These are phyloP conservation scores for Grammothele lineata DNA, from an alignment of 768 basidiomycete species.

Conservation along the genomic window DNA sequence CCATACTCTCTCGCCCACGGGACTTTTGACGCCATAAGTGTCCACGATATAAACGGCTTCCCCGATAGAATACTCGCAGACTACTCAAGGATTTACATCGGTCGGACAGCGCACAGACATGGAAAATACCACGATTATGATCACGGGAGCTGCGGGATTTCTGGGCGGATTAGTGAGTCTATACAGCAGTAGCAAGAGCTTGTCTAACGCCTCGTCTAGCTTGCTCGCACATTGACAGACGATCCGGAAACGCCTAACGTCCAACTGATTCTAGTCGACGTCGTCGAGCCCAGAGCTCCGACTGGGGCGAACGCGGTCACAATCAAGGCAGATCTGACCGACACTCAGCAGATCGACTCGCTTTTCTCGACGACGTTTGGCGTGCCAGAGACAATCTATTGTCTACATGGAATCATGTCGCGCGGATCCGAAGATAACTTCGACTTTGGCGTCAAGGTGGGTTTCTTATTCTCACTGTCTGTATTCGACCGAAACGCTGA, in stretches of 20 bases:
- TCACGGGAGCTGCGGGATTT: conserved; percentile 42
- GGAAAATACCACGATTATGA: conserved; percentile 33
- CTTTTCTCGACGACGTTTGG: conserved; percentile 38
- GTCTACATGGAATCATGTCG: conserved; percentile 59
- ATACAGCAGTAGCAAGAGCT: not conserved
- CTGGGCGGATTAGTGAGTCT: conserved; percentile 33
- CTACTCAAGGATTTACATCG: too few species aligned
- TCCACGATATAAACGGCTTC: too few species aligned
- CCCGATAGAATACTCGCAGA: too few species aligned
- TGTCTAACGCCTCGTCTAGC: conserved; percentile 23
- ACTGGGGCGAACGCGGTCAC: conserved; percentile 26
- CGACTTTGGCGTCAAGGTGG: conserved; percentile 46
- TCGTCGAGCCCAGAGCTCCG: conserved; percentile 37
- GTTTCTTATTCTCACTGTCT: too few species aligned
- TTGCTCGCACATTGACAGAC: conserved; percentile 30
- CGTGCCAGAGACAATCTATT: conserved; percentile 41
- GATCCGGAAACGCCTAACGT: conserved; percentile 34
- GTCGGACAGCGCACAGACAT: not conserved
- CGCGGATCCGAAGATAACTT: conserved; percentile 59
- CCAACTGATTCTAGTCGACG: conserved; percentile 48
- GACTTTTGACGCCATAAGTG: not conserved
- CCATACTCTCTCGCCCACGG: not conserved
- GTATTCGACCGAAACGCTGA: too few species aligned
- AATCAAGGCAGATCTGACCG: conserved; percentile 40
- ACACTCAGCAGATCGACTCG: conserved; percentile 29